Evolutionary conservation across 768 basidiomycete species (phyloP).

Genomic region (Pisolithus microcarpus): DNA sequence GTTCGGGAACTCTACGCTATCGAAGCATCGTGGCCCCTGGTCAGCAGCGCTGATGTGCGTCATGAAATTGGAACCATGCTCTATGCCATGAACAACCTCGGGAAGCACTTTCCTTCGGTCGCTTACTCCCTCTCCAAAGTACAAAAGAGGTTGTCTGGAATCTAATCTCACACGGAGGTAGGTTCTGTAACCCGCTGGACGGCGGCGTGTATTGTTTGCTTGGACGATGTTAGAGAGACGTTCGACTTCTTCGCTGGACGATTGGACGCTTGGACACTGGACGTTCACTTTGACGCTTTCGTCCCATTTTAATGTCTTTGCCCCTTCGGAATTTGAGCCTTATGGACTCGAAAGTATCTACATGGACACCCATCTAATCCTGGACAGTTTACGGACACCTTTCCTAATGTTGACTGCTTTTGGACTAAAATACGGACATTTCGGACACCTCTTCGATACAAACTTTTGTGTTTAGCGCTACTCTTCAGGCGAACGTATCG

Average conservation of each 20-base stretch:
- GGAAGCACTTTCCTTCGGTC: conserved; percentile 54
- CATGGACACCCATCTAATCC: no score
- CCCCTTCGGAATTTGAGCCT: conserved; percentile 4
- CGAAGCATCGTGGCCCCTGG: conserved; percentile 56
- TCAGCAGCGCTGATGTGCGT: conserved; percentile 51
- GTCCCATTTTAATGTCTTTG: conserved; percentile 8
- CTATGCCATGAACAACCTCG: conserved; percentile 58
- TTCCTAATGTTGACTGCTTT: not conserved
- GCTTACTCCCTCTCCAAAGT: conserved; percentile 24
- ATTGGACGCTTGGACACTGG: conserved; percentile 7
- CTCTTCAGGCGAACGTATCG: no score
- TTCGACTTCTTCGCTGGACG: conserved; percentile 1
- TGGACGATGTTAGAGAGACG: conserved; percentile 1
- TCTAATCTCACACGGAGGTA: conserved; percentile 11
- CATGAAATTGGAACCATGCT: conserved; percentile 55
- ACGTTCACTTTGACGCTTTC: conserved; percentile 1
- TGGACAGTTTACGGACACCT: not conserved
- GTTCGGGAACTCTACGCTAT: conserved; percentile 59
- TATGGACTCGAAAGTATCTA: conserved; percentile 2
- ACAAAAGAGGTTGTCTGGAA: conserved; percentile 26
- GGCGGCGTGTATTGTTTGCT: conserved; percentile 10
- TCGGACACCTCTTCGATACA: no score
- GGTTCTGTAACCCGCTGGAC: conserved; percentile 1
- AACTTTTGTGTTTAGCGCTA: no score
- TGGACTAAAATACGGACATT: not conserved